phyloP scores from a whole-genome alignment of 2,329 filamentous ascomycete species.

The Aspergillus transmontanensis region DNA sequence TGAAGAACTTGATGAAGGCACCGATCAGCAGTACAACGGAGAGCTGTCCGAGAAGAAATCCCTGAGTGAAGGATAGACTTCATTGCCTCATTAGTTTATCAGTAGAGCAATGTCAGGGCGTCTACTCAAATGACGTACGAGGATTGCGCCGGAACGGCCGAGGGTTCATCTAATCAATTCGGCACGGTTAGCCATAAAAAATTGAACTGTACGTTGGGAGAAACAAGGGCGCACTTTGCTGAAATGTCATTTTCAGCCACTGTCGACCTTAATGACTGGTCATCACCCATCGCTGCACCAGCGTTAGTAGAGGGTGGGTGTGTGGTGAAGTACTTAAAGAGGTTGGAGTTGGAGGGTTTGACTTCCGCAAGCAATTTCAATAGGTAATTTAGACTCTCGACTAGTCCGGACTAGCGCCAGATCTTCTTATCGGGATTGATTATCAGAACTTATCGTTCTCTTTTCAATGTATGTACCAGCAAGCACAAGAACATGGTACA shows the following conservation, averaged over 20 bases:
- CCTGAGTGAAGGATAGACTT: slow-evolving; percentile 89
- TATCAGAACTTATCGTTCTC: too few species aligned
- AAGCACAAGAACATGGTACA: not conserved
- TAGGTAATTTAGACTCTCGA: not conserved
- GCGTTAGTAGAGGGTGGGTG: not conserved
- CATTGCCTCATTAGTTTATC: slow-evolving; percentile 8
- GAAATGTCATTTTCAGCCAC: slow-evolving; percentile 35
- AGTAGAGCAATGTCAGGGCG: not conserved
- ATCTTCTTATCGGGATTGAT: not conserved
- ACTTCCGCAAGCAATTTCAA: not conserved
- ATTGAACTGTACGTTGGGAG: not conserved
- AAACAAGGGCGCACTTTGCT: slow-evolving; percentile 28
- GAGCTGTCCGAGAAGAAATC: slow-evolving; percentile 88
- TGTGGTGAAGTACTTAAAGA: too few species aligned
- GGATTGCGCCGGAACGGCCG: slow-evolving; percentile 39
- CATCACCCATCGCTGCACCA: slow-evolving; percentile 27
- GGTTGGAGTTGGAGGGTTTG: not conserved
- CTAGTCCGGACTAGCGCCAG: slow-evolving; percentile 4
- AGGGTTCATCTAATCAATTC: slow-evolving; percentile 28
- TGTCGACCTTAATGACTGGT: slow-evolving; percentile 22
- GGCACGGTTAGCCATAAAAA: slow-evolving; percentile 18
- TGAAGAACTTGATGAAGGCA: slow-evolving; percentile 99
- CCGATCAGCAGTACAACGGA: slow-evolving; percentile 89
- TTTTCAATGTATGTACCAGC: too few species aligned
- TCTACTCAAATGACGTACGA: slow-evolving; percentile 37